Percentiles rank a stretch among this genome's conserved stretches.
Conservation (phyloP, 2,329 filamentous ascomycete genomes). For the Colletotrichum salicis region DNA sequence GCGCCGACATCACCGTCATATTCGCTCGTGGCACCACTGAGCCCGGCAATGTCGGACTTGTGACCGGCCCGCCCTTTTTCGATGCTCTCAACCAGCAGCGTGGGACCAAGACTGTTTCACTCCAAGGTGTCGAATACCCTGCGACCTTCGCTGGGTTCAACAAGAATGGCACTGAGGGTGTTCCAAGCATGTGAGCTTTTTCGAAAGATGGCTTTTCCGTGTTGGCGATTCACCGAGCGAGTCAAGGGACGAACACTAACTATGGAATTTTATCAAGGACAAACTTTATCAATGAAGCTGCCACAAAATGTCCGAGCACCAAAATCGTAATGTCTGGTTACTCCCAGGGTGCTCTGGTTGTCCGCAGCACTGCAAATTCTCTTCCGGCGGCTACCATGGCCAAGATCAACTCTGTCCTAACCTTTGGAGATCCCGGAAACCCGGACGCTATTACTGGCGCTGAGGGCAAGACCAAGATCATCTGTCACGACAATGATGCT, state of each 20-base stretch:
- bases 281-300: slow-evolving; percentile 42
- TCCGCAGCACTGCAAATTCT: slow-evolving; percentile 40
- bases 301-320: slow-evolving; percentile 40
- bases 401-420: slow-evolving; percentile 41
- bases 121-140: slow-evolving; percentile 42
- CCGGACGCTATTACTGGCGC: slow-evolving; percentile 37
- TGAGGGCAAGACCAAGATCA: slow-evolving; percentile 35
- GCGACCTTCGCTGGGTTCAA: slow-evolving; percentile 43
- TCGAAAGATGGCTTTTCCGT: background rate
- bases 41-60: slow-evolving; percentile 41
- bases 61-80: slow-evolving; percentile 41
- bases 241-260: background rate
- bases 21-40: slow-evolving; percentile 46
- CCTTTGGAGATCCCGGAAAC: slow-evolving; percentile 44
- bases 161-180: slow-evolving; percentile 36
- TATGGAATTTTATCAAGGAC: slow-evolving; percentile 43
- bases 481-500: slow-evolving; percentile 41
- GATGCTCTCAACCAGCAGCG: slow-evolving; percentile 35
- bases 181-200: slow-evolving; percentile 39
- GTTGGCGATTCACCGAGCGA: background rate
- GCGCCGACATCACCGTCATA: slow-evolving; percentile 42
- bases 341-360: slow-evolving; percentile 43
- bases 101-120: slow-evolving; percentile 31
- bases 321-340: slow-evolving; percentile 41
- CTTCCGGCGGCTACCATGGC: slow-evolving; percentile 39